These are phyloP conservation scores for Trametes punicea DNA, from an alignment of 768 basidiomycete genomes.

Conservation along the genomic window DNA sequence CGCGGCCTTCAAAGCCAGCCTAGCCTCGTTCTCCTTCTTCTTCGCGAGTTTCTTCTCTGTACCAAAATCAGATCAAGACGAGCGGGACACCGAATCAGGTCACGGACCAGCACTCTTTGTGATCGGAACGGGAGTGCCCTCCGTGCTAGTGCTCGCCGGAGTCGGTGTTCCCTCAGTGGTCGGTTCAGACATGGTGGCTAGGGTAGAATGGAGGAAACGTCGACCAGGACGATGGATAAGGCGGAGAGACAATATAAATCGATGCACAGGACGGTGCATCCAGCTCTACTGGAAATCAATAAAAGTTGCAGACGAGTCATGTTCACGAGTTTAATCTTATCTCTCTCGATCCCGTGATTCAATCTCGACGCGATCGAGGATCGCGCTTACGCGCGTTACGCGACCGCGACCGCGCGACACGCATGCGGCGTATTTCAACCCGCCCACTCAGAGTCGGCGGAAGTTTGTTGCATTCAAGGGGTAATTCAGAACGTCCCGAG, in stretches of 20 bases:
- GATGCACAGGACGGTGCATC: constrained; percentile 18
- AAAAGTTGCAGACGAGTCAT: constrained; percentile 17
- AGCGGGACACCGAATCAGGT: neutral
- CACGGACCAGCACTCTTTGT: constrained; percentile 17
- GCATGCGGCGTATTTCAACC: neutral
- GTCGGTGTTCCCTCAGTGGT: neutral
- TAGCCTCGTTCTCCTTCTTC: constrained; percentile 73
- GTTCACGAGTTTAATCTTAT: constrained; percentile 7
- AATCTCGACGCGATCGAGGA: neutral
- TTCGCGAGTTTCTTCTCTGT: constrained; percentile 78
- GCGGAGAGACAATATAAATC: constrained; percentile 12
- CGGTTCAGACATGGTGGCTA: constrained; percentile 8
- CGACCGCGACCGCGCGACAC: no score
- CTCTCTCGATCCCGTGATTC: neutral
- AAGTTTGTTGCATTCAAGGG: no score
- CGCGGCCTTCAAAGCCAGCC: constrained; percentile 60
- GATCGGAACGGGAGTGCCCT: constrained; percentile 8
- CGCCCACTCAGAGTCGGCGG: no score
- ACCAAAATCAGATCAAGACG: neutral
- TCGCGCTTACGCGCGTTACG: neutral
- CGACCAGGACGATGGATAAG: constrained; percentile 10
- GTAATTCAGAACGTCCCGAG: no score
- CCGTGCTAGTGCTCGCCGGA: neutral
- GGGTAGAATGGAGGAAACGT: constrained; percentile 5
- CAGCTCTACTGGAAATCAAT: constrained; percentile 2